Evolutionary conservation across 768 basidiomycete species (phyloP), one percentile per base, ranked within the genome.

Genomic region (Rhodosporidiobolus odoratus): DNA sequence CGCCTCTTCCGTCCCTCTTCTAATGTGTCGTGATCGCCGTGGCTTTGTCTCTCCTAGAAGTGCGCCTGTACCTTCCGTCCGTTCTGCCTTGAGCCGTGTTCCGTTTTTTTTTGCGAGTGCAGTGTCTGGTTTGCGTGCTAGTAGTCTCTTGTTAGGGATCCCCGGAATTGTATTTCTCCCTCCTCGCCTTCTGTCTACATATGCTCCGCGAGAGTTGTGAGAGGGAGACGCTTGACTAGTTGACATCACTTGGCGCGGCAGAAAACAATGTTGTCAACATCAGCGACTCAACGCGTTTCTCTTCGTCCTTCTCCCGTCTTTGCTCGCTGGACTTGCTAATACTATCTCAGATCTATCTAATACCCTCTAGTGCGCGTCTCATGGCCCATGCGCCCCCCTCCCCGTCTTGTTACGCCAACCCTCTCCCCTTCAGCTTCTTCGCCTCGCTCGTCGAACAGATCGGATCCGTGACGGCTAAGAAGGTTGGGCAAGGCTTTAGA

Each of bases 361-460:
- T 25, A 53, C 62, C 48, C n/a, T 23, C 48, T 37, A 30, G 40
- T 25, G n/a, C 43, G 54, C 57, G 32, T 4, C 54, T 57, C 56
- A 38, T 35, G 25, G 19, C 32, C n/a, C 41, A 57, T 40, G 32
- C 56, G 12, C 34, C 25, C 32, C 4, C 43, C 16, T 19, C 48
- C 27, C 27, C 47, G 27, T 48, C 62, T n/a, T n/a, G n/a, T n/a
- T n/a, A n/a, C 64, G 35, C n/a, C 53, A 68, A 66, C 56, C 59
- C 61, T 23, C 30, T 74, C 41, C 60, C 71, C 21, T 72, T 72
- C 68, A 37, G 40, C 3, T 50, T 64, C 67, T 74, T 77, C 59
- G 30, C 45, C 34, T 35, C 54, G 4, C 73, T 77, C 27, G 47
- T 76, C 43, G 50, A 64, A 21, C 45, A 35, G 5, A 32, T 76